Evolutionary conservation across 164 flowering plant species (phyloP), one percentile per base, ranked within the genome.

Genomic region (Echeveria elegans): DNA sequence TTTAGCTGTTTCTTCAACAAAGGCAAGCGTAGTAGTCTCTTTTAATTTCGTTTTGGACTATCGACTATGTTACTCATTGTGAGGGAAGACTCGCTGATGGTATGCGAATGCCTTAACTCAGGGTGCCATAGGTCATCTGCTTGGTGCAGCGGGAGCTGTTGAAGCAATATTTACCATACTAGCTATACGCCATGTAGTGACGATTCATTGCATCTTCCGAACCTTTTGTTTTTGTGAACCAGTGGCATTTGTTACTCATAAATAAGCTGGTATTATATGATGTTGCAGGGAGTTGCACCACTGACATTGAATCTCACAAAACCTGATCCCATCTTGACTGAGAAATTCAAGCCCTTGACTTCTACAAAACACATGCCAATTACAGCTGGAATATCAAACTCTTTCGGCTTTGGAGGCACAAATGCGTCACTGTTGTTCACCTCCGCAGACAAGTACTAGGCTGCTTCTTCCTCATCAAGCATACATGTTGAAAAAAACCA

Each of bases 361-460:
- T 59, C 70, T 64, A 76, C 97, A 34, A 92, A 75, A 75, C 72
- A 86, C 77, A 89, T 89, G 94, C 76, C 70, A 31, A 75, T 95
- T 45, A 74, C 76, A 67, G 92, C 89, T 24, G 92, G 92, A 48
- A 29, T 95, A 64, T 92, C 99, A 29, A 95, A 95, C 72, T 92
- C 97, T 63, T 95, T 95, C 73, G 99, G 99, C 28, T 95, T 95
- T 78, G 99, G 99, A 69, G 97, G 99, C 72, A 92, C 97, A 71
- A 95, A 95, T 74, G 83, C 99, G 16, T 87, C 94, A 40, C 80
- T 95, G 60, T 75, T 95, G 23, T 92, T 95, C 73, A 66, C 92
- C 50, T 73, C 85, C 21, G 56, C 63, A 28, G 31, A 28, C 30
- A 29, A 56, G 32, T 29, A 12, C 9, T 28, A 53, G 14, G 59